phyloP scores from a whole-genome alignment of 108 stramenopile genomes.

The Epipyxis sp. region DNA sequence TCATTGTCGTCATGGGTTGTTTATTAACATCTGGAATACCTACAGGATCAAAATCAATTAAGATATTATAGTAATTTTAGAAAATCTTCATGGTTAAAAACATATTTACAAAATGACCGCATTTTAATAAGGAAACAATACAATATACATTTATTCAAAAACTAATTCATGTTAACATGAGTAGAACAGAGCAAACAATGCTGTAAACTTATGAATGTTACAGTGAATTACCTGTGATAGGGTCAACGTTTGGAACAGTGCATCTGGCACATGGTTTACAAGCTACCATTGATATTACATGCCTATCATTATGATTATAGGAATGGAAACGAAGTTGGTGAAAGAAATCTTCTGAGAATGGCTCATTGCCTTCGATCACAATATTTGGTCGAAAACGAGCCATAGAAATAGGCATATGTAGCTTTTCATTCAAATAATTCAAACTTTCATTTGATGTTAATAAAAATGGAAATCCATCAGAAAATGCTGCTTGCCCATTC shows the following conservation, averaged over 20 bases:
- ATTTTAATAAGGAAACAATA: too few relatives aligned
- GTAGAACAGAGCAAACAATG: too few relatives aligned
- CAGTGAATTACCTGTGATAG: conserved; percentile 29
- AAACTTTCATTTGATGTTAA: conserved; percentile 47
- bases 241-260: conserved; percentile 56
- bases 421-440: conserved; percentile 52
- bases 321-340: conserved; percentile 25
- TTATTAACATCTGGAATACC: conserved; percentile 13
- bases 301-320: conserved; percentile 14
- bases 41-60: too few relatives aligned
- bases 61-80: too few relatives aligned
- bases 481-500: conserved; percentile 47
- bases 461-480: conserved; percentile 59
- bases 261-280: conserved; percentile 59
- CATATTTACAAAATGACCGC: too few relatives aligned
- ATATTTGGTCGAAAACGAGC: conserved; percentile 63
- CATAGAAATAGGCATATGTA: conserved; percentile 44
- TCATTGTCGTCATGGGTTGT: conserved; percentile 28
- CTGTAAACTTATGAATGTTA: too few relatives aligned
- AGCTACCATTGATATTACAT: conserved; percentile 40
- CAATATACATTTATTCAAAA: too few relatives aligned
- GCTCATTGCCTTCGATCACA: conserved; percentile 45
- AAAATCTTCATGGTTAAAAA: too few relatives aligned
- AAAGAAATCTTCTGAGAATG: conserved; percentile 56
- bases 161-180: too few relatives aligned